Conservation (phyloP, 192 early-diverging fungal genomes). For the Piromyces finnis region DNA sequence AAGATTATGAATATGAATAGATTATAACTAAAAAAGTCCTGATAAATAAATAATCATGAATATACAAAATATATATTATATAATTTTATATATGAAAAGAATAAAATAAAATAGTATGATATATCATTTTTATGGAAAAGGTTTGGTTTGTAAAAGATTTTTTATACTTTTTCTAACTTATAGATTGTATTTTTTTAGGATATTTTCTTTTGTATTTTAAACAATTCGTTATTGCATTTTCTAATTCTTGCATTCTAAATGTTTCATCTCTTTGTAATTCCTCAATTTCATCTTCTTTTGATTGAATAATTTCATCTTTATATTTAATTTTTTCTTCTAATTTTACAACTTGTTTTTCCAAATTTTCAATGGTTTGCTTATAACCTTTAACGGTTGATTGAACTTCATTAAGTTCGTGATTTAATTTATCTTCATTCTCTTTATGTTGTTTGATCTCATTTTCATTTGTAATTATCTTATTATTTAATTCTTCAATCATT, state of each 20-base stretch:
- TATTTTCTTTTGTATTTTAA: not conserved
- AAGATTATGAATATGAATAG: too few species aligned
- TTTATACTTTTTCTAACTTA: too few species aligned
- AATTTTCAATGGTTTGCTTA: not conserved
- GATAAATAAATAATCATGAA: too few species aligned
- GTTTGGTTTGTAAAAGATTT: too few species aligned
- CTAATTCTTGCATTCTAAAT: not conserved
- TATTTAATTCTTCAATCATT: not conserved
- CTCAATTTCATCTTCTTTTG: not conserved
- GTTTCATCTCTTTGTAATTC: not conserved
- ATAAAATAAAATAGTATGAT: too few species aligned
- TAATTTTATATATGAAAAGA: too few species aligned
- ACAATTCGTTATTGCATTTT: not conserved
- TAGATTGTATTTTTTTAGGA: not conserved
- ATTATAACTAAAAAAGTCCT: too few species aligned
- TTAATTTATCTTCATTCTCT: not conserved
- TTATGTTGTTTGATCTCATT: not conserved
- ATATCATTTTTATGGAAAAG: too few species aligned
- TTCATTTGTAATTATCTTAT: not conserved
- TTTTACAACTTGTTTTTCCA: not conserved
- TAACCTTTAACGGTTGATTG: not conserved
- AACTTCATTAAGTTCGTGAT: not conserved
- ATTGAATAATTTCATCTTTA: not conserved
- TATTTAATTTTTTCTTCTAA: not conserved
- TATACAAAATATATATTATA: too few species aligned